Evolutionary conservation across 805 yeast species (phyloP).

Genomic region (Millerago galiae): DNA sequence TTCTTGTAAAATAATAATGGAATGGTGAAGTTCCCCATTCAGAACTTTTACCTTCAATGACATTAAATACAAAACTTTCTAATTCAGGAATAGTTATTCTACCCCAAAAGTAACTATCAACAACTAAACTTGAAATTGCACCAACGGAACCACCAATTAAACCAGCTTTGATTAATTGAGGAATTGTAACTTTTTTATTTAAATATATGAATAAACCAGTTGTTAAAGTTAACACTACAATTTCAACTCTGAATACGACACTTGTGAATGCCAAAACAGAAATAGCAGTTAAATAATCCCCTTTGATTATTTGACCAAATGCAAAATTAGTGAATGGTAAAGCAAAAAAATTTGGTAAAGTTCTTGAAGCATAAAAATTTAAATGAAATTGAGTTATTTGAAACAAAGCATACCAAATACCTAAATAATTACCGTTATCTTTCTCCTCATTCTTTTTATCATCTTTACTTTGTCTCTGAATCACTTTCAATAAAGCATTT

Average conservation of each 20-base stretch:
- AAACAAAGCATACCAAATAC: slow-evolving; percentile 56
- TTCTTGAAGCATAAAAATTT: slow-evolving; percentile 72
- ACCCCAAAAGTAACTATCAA: slow-evolving; percentile 80
- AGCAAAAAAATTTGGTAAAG: slow-evolving; percentile 77
- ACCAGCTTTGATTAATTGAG: slow-evolving; percentile 33
- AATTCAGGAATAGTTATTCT: slow-evolving; percentile 64
- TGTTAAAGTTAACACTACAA: slow-evolving; percentile 48
- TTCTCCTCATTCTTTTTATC: slow-evolving; percentile 8
- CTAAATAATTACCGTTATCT: slow-evolving; percentile 25
- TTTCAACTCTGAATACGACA: slow-evolving; percentile 65
- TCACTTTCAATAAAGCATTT: slow-evolving; percentile 23
- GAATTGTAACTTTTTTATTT: slow-evolving; percentile 40
- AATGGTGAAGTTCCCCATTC: slow-evolving; percentile 86
- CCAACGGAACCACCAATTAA: slow-evolving; percentile 50
- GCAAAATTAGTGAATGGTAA: slow-evolving; percentile 65
- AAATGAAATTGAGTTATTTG: slow-evolving; percentile 71
- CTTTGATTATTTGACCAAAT: slow-evolving; percentile 42
- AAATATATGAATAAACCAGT: slow-evolving; percentile 40
- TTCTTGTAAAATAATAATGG: slow-evolving; percentile 53
- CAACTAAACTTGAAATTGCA: slow-evolving; percentile 33
- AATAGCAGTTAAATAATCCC: slow-evolving; percentile 39
- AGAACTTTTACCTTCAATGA: slow-evolving; percentile 62
- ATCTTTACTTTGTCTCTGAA: background rate
- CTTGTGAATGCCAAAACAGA: slow-evolving; percentile 55
- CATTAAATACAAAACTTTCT: slow-evolving; percentile 66